Evolutionary conservation across 441 rosid species (phyloP).

Genomic region (Flueggea neowawraea): DNA sequence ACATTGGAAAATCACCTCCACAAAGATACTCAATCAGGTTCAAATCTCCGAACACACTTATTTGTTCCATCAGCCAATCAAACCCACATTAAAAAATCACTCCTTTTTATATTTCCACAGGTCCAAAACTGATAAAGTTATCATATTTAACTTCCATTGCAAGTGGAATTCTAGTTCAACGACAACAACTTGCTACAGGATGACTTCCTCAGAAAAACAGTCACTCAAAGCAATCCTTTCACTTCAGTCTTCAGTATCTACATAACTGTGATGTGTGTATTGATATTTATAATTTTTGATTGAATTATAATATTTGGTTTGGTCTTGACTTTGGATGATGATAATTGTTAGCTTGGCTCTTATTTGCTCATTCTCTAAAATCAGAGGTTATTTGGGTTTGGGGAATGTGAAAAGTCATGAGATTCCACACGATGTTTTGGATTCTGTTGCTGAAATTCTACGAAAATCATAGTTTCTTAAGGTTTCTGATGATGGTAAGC

Average conservation of each 20-base stretch:
- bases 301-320: neutral
- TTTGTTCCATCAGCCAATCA: neutral
- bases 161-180: constrained; percentile 59
- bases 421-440: constrained; percentile 22
- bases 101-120: neutral
- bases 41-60: no score
- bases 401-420: constrained; percentile 33
- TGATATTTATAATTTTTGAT: neutral
- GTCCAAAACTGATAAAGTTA: neutral
- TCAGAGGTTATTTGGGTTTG: constrained; percentile 41
- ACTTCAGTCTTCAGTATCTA: neutral
- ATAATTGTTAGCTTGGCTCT: constrained; percentile 51
- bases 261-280: neutral
- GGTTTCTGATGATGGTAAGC: constrained; percentile 46
- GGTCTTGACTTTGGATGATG: constrained; percentile 17
- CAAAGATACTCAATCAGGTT: no score
- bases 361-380: constrained; percentile 54
- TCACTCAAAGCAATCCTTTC: constrained; percentile 37
- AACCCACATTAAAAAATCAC: neutral
- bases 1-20: no score
- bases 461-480: constrained; percentile 34
- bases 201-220: constrained; percentile 32
- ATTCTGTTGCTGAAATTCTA: constrained; percentile 38
- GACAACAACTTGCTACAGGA: constrained; percentile 51
- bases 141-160: neutral